Evolutionary conservation across 306 rosid species (phyloP).

Genomic region (Quercus agrifolia): DNA sequence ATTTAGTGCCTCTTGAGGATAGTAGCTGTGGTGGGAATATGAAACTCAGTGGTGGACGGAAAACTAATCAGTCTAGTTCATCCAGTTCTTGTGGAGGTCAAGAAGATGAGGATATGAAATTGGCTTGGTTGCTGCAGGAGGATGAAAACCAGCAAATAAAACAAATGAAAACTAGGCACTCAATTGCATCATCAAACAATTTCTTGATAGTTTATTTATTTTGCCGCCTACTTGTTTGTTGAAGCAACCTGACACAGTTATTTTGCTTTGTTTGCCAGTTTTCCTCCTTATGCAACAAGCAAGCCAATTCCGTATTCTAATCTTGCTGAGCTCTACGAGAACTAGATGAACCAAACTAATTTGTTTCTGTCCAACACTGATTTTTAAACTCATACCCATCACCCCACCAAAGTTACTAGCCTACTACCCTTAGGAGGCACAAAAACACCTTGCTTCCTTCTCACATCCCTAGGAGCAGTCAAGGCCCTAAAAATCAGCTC

Average conservation of each 20-base stretch:
- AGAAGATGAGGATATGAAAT: constrained; percentile 70
- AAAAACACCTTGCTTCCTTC: constrained; percentile 26
- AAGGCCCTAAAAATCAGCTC: constrained; percentile 49
- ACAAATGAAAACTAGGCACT: no score
- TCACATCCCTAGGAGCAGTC: constrained; percentile 55
- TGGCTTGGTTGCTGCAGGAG: constrained; percentile 34
- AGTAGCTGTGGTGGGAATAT: constrained; percentile 28
- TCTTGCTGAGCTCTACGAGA: constrained; percentile 39
- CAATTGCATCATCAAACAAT: no score
- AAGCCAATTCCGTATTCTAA: constrained; percentile 72
- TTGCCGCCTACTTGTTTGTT: no score
- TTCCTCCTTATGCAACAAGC: no score
- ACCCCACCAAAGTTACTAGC: constrained; percentile 23
- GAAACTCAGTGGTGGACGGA: neutral
- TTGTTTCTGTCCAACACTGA: neutral
- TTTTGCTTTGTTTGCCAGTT: no score
- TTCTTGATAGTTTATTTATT: no score
- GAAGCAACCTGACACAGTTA: no score
- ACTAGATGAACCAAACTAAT: constrained; percentile 25
- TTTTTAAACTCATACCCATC: no score
- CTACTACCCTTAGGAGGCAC: constrained; percentile 12
- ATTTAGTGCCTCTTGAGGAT: neutral
- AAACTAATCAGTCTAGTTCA: constrained; percentile 26
- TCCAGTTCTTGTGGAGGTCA: constrained; percentile 14
- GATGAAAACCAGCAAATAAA: no score